Evolutionary conservation across 306 rosid species (phyloP).

Genomic region (Quercus wislizeni): DNA sequence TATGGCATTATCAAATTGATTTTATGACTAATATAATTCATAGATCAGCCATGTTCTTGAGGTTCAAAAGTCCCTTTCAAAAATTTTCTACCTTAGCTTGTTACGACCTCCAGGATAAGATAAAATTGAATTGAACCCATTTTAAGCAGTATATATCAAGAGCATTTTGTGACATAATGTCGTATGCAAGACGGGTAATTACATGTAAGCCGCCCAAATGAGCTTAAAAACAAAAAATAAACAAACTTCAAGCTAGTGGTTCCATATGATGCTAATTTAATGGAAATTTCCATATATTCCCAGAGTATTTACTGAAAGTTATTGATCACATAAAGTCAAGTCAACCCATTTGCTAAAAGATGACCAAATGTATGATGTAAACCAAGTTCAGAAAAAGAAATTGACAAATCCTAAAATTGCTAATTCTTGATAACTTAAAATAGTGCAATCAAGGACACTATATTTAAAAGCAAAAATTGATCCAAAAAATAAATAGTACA

Average conservation of each 20-base stretch:
- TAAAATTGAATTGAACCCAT: too few relatives aligned
- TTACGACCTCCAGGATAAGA: too few relatives aligned
- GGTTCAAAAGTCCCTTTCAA: too few relatives aligned
- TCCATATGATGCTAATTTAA: background rate
- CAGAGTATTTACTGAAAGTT: background rate
- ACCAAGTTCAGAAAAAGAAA: background rate
- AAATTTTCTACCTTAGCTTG: too few relatives aligned
- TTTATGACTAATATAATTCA: too few relatives aligned
- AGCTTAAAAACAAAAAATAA: too few relatives aligned
- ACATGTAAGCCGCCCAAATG: too few relatives aligned
- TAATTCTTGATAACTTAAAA: background rate
- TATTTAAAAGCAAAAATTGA: background rate
- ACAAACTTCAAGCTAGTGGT: background rate
- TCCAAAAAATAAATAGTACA: background rate
- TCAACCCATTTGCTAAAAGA: background rate
- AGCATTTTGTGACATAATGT: too few relatives aligned
- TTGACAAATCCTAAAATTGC: background rate
- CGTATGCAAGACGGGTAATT: too few relatives aligned
- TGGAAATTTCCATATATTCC: background rate
- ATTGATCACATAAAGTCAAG: background rate
- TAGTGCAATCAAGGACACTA: background rate
- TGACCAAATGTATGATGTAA: background rate
- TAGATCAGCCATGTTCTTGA: too few relatives aligned
- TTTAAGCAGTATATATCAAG: too few relatives aligned
- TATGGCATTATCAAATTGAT: too few relatives aligned